Evolutionary conservation across 192 early-diverging fungal genomes (phyloP).

Genomic region (Irineochytrium annulatum): DNA sequence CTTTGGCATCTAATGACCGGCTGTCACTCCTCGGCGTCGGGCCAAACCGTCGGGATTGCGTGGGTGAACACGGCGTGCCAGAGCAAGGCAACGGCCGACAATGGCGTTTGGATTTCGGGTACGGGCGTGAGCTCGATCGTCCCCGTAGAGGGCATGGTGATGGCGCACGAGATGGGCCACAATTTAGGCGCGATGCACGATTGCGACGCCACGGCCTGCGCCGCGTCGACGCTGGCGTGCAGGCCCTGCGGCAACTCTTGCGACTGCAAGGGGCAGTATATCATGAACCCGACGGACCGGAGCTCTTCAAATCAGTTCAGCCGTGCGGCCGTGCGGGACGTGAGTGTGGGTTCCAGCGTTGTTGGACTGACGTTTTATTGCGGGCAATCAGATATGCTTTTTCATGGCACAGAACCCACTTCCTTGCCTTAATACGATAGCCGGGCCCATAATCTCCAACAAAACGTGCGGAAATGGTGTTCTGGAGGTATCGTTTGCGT

Average conservation of each 20-base stretch:
- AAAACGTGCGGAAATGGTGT: constrained; percentile 94
- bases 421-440: constrained; percentile 1
- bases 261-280: constrained; percentile 44
- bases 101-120: constrained; percentile 62
- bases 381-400: too few species aligned
- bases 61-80: constrained; percentile 78
- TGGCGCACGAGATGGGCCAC: constrained; percentile 93
- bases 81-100: constrained; percentile 33
- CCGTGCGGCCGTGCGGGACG: too few species aligned
- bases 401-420: too few species aligned
- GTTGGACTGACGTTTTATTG: too few species aligned
- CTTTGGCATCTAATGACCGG: constrained; percentile 93
- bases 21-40: constrained; percentile 16
- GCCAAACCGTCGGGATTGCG: constrained; percentile 69
- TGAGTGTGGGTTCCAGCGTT: too few species aligned
- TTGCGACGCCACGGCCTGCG: constrained; percentile 69
- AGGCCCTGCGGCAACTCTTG: constrained; percentile 61
- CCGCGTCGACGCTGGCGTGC: constrained; percentile 64
- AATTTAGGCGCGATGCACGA: constrained; percentile 80
- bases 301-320: too few species aligned
- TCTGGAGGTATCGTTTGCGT: too few species aligned
- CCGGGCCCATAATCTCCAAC: constrained; percentile 27
- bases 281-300: too few species aligned
- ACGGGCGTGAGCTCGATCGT: constrained; percentile 78
- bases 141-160: constrained; percentile 83